Base-by-base conservation (phyloP, 2,329 filamentous ascomycete species). In the Delphinella strobiligena region DNA sequence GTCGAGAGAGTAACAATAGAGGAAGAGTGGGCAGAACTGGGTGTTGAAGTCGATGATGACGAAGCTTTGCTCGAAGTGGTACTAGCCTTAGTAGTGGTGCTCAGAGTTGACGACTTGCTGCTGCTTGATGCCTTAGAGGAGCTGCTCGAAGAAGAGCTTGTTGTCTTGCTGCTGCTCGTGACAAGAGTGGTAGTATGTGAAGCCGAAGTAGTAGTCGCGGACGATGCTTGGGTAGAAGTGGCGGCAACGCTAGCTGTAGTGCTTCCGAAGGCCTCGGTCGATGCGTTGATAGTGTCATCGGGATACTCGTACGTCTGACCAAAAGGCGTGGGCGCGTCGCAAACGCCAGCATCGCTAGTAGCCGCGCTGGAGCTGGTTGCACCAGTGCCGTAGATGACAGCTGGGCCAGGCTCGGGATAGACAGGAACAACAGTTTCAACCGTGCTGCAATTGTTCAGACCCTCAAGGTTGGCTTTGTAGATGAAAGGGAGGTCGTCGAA, bases 381-480 rank as follows among this genome's bases (percentile, higher is more conserved):
- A 3, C 53, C 55, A 34, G 54, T 54, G 4, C 52, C 61, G 40
- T 62, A 68, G 4, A 50, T 43, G 3, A 68, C 61, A 34, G 60
- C 56, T 1, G 48, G 44, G 0, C 65, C 65, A 12, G 64, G 63
- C 31, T 60, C 42, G 2, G 62, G 60, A 44, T 64, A 68, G 3
- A 65, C 51, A 7, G 56, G 52, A 37, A 63, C 58, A 2, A 49
- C 46, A 2, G 54, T 58, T 40, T 64, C 63, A 11, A 48, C 46
- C 0, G 59, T 63, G 19, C 44, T 50, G 45, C 64, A 68, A 31
- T 52, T 51, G 41, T 64, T 66, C 42, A 66, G 48, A 8, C 54
- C 53, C 5, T 50, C 49, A 2, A 68, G 46, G 42, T 68, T 66
- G 1, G 64, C 64, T 33, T 62, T 60, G 47, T 59, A 69, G 9